These are phyloP conservation scores for Phytophthora pseudosyringae DNA, from an alignment of 352 stramenopile species.

Conservation along the genomic window DNA sequence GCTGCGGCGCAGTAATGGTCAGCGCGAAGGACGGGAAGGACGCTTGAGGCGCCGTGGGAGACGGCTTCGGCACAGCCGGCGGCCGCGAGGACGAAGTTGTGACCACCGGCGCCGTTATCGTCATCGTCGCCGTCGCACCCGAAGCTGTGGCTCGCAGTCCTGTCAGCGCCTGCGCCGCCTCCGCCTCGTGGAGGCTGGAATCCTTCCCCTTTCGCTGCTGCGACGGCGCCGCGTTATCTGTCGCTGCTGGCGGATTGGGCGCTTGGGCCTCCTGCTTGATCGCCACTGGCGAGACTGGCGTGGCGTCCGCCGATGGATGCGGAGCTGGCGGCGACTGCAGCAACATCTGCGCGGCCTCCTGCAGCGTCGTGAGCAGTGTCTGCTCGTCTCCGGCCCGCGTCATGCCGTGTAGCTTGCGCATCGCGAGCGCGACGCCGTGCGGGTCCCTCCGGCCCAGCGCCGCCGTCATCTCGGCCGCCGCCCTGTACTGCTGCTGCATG, in stretches of 20 bases:
- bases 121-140: conserved; percentile 11
- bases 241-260: not conserved
- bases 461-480: conserved; percentile 42
- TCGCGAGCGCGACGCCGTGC: conserved; percentile 39
- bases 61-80: conserved; percentile 32
- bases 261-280: conserved; percentile 30
- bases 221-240: not conserved
- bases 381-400: conserved; percentile 22
- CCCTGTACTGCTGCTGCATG: conserved; percentile 54
- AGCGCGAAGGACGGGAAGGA: conserved; percentile 46
- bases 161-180: conserved; percentile 76
- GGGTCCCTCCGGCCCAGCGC: conserved; percentile 52
- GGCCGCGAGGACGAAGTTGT: conserved; percentile 29
- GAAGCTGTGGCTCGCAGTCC: conserved; percentile 52
- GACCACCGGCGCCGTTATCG: not conserved
- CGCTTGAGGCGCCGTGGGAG: conserved; percentile 27
- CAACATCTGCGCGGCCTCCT: conserved; percentile 46
- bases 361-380: conserved; percentile 49
- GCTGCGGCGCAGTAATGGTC: conserved; percentile 53
- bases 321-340: conserved; percentile 17
- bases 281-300: conserved; percentile 13
- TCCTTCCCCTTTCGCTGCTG: conserved; percentile 35
- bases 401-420: conserved; percentile 50
- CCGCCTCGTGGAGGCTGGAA: conserved; percentile 58
- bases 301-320: conserved; percentile 3